Evolutionary conservation across 2,329 filamentous ascomycete genomes (phyloP).

Genomic region (Fonsecaea monophora): DNA sequence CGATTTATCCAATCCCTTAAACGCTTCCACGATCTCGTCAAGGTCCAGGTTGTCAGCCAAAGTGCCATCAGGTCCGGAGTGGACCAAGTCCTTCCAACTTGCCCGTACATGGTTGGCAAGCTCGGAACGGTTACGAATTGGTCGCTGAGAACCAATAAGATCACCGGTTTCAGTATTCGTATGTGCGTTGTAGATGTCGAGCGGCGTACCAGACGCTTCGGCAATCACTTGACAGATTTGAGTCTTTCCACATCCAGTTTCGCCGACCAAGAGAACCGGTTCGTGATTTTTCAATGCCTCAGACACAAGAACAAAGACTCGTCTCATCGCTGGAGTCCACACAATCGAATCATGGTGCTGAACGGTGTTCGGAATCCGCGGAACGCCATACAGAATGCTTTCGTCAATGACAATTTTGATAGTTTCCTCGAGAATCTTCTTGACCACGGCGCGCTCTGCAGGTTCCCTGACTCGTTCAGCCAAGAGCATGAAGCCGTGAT

Average conservation of each 20-base stretch:
- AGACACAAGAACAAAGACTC: conserved; percentile 87
- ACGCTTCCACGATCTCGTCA: conserved; percentile 36
- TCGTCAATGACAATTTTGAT: conserved; percentile 86
- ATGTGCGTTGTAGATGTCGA: conserved; percentile 95
- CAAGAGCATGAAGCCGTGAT: conserved; percentile 94
- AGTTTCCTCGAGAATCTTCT: conserved; percentile 83
- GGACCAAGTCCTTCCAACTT: conserved; percentile 61
- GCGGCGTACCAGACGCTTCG: conserved; percentile 74
- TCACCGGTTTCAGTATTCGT: conserved; percentile 98
- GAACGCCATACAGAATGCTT: conserved; percentile 69
- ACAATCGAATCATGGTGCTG: conserved; percentile 63
- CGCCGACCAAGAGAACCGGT: conserved; percentile 90
- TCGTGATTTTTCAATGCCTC: conserved; percentile 88
- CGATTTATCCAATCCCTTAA: conserved; percentile 32
- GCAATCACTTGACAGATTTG: conserved; percentile 93
- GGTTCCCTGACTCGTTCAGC: conserved; percentile 92
- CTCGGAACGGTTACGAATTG: conserved; percentile 81
- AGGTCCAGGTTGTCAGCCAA: conserved; percentile 45
- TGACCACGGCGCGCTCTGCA: conserved; percentile 84
- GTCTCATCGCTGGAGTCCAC: conserved; percentile 94
- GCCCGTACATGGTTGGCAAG: conserved; percentile 70
- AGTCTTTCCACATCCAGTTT: conserved; percentile 97
- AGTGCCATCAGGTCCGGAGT: conserved; percentile 40
- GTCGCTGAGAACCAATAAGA: conserved; percentile 91
- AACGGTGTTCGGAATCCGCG: conserved; percentile 44